A percentile compares a stretch with the other conserved stretches of the same genome.
These are phyloP conservation scores for Phytophthora colocasiae DNA, from an alignment of 352 stramenopile genomes.

Conservation along the genomic window DNA sequence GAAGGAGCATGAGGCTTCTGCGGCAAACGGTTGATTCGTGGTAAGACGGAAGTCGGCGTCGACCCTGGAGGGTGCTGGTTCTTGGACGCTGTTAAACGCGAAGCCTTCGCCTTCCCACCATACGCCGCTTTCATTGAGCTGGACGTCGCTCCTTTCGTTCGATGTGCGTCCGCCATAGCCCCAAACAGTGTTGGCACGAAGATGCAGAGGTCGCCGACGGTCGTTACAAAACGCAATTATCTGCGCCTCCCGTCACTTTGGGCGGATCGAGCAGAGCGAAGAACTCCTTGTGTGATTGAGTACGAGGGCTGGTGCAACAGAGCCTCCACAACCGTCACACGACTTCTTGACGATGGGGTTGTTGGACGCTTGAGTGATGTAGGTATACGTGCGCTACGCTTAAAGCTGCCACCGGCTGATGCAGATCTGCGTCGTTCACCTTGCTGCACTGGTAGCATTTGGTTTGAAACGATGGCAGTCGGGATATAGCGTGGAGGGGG, in stretches of 20 bases:
- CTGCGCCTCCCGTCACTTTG: background rate
- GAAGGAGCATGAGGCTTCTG: slow-evolving; percentile 8
- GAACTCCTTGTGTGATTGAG: slow-evolving; percentile 24
- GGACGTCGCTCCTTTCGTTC: slow-evolving; percentile 25
- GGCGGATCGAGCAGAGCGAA: slow-evolving; percentile 17
- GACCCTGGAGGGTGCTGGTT: slow-evolving; percentile 35
- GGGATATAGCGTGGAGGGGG: slow-evolving; percentile 1
- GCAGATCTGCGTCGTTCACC: background rate
- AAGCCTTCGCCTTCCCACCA: slow-evolving; percentile 28
- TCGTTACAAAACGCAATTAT: slow-evolving; percentile 32
- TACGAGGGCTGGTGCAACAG: slow-evolving; percentile 41
- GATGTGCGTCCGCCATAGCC: slow-evolving; percentile 42
- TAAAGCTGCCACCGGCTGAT: background rate
- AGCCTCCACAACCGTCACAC: slow-evolving; percentile 30
- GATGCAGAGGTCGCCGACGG: slow-evolving; percentile 13
- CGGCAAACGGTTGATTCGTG: slow-evolving; percentile 40
- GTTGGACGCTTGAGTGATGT: slow-evolving; percentile 11
- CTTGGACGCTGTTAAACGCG: slow-evolving; percentile 19
- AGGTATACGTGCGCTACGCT: slow-evolving; percentile 4
- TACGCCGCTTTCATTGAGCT: slow-evolving; percentile 30
- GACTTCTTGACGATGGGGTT: slow-evolving; percentile 29
- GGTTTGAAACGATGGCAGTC: background rate
- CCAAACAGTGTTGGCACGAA: background rate
- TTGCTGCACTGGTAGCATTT: background rate
- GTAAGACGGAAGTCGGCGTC: slow-evolving; percentile 36